A percentile compares a stretch with the other conserved stretches of the same genome.
Conservation (phyloP, 306 rosid genomes). For the Canavalia ensiformis region DNA sequence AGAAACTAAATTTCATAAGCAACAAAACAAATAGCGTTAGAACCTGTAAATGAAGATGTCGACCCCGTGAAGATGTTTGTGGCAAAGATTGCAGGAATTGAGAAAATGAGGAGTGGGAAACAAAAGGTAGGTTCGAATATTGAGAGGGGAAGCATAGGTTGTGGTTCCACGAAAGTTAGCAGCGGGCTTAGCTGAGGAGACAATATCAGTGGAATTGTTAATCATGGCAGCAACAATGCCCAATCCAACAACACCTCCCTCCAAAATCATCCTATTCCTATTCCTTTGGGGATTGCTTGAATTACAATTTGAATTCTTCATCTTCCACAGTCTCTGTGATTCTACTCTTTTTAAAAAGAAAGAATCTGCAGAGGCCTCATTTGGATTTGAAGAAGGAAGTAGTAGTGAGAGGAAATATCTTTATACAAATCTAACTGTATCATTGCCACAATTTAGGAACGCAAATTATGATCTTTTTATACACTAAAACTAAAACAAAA, state of each 20-base stretch:
- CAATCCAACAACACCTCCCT: conserved; percentile 70
- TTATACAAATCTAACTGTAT: conserved; percentile 7
- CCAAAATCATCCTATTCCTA: conserved; percentile 49
- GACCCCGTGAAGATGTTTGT: conserved; percentile 70
- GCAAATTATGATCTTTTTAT: background rate
- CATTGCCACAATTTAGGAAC: background rate
- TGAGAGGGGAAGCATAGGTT: conserved; percentile 61
- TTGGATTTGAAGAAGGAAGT: conserved; percentile 5
- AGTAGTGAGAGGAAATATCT: conserved; percentile 12
- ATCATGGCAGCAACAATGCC: conserved; percentile 80
- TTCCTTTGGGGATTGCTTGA: conserved; percentile 57
- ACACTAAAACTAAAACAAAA: background rate
- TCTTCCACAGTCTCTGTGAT: background rate
- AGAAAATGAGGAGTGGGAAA: conserved; percentile 57
- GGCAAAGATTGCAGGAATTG: conserved; percentile 68
- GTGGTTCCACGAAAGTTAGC: conserved; percentile 65
- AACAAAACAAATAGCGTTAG: background rate
- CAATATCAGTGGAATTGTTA: conserved; percentile 44
- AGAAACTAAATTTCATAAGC: background rate
- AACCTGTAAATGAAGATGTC: conserved; percentile 91
- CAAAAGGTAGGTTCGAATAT: conserved; percentile 54
- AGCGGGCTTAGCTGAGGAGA: conserved; percentile 72
- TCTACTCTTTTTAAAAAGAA: conserved; percentile 18
- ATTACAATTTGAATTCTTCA: conserved; percentile 50
- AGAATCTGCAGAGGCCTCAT: background rate